Base-by-base conservation (phyloP, 257 asterid genomes). In the Solanum medicagineum region DNA sequence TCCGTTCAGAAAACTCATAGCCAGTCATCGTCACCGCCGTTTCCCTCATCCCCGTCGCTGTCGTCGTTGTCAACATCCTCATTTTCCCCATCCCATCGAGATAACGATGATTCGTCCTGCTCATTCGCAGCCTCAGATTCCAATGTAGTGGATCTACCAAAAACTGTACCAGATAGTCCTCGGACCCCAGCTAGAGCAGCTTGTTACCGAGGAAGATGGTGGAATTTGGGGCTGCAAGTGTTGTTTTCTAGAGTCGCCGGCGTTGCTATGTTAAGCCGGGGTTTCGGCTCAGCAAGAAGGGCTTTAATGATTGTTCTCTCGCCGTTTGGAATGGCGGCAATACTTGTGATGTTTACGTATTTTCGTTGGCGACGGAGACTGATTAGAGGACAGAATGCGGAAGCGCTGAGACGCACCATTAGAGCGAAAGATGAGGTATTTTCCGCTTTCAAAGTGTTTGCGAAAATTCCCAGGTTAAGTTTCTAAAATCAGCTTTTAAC, bases 401-500 rank as follows among this genome's bases (percentile, higher is more conserved):
- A 81, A 55, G 77, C 84, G 70, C 83, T 89, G 81, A 56, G 53
- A 55, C 88, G 85, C 20, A 74, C 84, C 20, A 81, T 89, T 47
- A 88, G 29, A 81, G 87, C 89, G 92, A 93, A 92, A 91, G 95
- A 95, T 73, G 80, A 47, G 89, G 89, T 86, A 51, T n/a, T 42
- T 24, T 24, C 80, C 62, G 45, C 51, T 40, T 36, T 17, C 81
- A 22, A 83, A 57, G 44, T 92, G 94, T 89, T 89, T 56, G 93
- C 70, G 75, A 85, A 89, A 92, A 90, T 87, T 89, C 47, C 89
- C 13, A 10, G 8, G 82, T 36, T 15, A 20, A 32, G 19, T 22
- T 19, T 81, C 66, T 26, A 36, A 22, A 83, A 20, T 51, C 22
- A 4, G 45, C 42, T 47, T 65, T 53, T 29, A 36, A 29, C 9